Evolutionary conservation across 2,329 filamentous ascomycete genomes (phyloP).

Genomic region (Fusarium xyrophilum): DNA sequence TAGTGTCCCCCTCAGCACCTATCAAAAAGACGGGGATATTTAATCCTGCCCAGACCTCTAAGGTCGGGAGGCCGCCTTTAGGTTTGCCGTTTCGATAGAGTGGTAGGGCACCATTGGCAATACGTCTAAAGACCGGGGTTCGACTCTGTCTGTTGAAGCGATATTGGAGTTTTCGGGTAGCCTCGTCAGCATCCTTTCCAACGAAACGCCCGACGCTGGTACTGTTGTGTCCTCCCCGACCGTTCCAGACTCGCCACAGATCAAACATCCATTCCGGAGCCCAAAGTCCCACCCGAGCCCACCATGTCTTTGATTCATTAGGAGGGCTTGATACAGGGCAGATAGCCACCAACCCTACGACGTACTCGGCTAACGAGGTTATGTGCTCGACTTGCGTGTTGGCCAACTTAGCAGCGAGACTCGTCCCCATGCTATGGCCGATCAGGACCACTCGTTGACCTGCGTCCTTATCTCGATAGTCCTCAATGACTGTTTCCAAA

Average conservation of each 20-base stretch:
- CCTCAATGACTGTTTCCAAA: constrained; percentile 75
- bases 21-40: constrained; percentile 78
- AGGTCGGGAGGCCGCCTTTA: constrained; percentile 71
- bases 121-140: constrained; percentile 82
- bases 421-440: constrained; percentile 90
- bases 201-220: constrained; percentile 81
- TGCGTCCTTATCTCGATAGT: constrained; percentile 69
- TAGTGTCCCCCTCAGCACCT: constrained; percentile 75
- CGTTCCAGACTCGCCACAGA: constrained; percentile 78
- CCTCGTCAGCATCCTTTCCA: constrained; percentile 68
- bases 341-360: constrained; percentile 80
- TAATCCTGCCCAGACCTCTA: constrained; percentile 74
- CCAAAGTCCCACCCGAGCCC: constrained; percentile 65
- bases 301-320: constrained; percentile 51
- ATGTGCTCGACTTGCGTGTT: constrained; percentile 52
- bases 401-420: constrained; percentile 75
- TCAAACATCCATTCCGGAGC: constrained; percentile 78
- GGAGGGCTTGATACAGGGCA: constrained; percentile 77
- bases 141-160: constrained; percentile 83
- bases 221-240: constrained; percentile 78
- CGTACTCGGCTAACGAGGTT: constrained; percentile 63
- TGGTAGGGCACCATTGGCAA: constrained; percentile 76
- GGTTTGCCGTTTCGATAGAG: constrained; percentile 60
- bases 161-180: constrained; percentile 72
- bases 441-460: constrained; percentile 79